Conservation (phyloP, 1,139 yeast genomes). For the Nadsonia starkeyi-henricii region DNA sequence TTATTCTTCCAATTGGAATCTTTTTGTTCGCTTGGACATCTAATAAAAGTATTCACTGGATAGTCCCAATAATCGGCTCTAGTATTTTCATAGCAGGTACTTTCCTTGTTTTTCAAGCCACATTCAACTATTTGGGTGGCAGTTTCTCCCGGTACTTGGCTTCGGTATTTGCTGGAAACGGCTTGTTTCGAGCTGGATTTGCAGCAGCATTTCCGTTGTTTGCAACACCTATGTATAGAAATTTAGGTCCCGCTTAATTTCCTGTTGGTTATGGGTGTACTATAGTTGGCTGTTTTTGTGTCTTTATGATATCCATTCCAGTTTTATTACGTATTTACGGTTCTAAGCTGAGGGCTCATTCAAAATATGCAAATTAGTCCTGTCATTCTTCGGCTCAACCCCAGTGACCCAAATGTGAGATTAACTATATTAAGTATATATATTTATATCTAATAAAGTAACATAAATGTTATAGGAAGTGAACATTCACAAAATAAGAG, state of each 20-base stretch:
- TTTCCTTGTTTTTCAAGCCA: conserved; percentile 58
- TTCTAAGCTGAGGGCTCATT: conserved; percentile 13
- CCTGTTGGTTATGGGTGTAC: conserved; percentile 50
- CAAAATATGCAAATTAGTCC: conserved; percentile 17
- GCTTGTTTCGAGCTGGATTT: conserved; percentile 35
- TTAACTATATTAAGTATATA: too few species aligned
- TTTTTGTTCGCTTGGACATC: conserved; percentile 45
- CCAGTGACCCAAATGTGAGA: too few species aligned
- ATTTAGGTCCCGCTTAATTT: conserved; percentile 30
- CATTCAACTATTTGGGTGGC: conserved; percentile 56
- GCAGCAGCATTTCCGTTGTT: conserved; percentile 54
- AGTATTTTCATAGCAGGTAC: conserved; percentile 65
- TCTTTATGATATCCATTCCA: conserved; percentile 31
- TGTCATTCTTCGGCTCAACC: too few species aligned
- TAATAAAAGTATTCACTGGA: conserved; percentile 52
- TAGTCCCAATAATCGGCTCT: conserved; percentile 63
- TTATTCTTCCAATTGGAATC: conserved; percentile 37
- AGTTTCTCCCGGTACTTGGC: conserved; percentile 61
- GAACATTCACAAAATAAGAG: too few species aligned
- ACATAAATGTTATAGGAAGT: too few species aligned
- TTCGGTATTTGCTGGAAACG: conserved; percentile 46
- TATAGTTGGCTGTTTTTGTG: conserved; percentile 31
- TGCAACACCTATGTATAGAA: conserved; percentile 37
- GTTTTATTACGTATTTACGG: conserved; percentile 14
- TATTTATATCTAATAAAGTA: too few species aligned